Percentiles rank a stretch among this genome's conserved stretches.
phyloP scores from a whole-genome alignment of 345 rosid genomes.

The Gossypium mustelinum region DNA sequence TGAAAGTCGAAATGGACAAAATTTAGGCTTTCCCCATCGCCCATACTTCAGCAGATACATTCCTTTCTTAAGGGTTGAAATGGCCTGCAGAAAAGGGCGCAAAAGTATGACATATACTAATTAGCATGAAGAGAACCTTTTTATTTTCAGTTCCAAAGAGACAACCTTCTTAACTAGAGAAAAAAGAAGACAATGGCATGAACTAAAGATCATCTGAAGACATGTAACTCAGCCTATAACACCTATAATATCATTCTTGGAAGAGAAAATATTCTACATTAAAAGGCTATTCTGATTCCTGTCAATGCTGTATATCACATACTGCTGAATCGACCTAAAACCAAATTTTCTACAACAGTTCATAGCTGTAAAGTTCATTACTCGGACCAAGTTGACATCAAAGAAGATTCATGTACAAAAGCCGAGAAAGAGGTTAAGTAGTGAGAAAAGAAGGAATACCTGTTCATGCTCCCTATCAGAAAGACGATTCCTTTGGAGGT shows the following conservation, averaged over 20 bases:
- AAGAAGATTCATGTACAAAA: neutral
- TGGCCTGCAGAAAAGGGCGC: conserved; percentile 31
- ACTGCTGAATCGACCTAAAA: neutral
- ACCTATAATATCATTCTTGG: neutral
- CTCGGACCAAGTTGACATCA: conserved; percentile 2
- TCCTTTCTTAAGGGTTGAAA: conserved; percentile 69
- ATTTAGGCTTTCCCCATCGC: conserved; percentile 70
- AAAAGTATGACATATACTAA: neutral
- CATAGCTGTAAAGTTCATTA: neutral
- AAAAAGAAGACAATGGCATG: neutral
- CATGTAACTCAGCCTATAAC: conserved; percentile 1
- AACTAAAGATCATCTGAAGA: neutral
- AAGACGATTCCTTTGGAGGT: conserved; percentile 27
- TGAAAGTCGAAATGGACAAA: conserved; percentile 73
- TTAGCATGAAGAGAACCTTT: neutral
- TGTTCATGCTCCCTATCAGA: conserved; percentile 44
- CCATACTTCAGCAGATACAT: conserved; percentile 70
- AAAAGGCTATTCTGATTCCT: neutral
- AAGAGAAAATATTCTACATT: neutral
- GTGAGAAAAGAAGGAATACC: conserved; percentile 22
- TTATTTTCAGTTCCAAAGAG: neutral
- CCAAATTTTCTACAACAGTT: neutral
- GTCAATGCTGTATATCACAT: neutral
- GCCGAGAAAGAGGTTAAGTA: neutral
- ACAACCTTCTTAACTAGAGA: neutral